Percentiles rank a stretch among this genome's conserved stretches.
Evolutionary conservation across 148 eudicot genomes (phyloP).

Genomic region (Rhododendron henanense): DNA sequence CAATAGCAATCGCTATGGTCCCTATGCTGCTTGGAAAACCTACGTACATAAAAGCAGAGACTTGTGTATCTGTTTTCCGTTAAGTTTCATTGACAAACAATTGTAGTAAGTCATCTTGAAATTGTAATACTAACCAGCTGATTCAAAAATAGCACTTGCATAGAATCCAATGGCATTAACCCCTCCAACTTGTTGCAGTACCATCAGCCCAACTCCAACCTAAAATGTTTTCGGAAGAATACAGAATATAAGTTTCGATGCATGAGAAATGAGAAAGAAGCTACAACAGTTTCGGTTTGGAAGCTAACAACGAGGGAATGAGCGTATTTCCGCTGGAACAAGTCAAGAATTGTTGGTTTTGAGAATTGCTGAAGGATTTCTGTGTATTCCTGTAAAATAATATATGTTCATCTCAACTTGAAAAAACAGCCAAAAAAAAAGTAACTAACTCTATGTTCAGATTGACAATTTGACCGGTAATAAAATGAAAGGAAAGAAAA

Average conservation of each 20-base stretch:
- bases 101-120: background rate
- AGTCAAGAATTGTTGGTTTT: constrained; percentile 37
- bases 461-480: background rate
- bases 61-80: background rate
- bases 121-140: constrained; percentile 43
- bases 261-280: constrained; percentile 2
- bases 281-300: background rate
- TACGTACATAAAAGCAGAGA: constrained; percentile 15
- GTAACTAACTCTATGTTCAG: too few species aligned
- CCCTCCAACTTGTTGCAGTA: constrained; percentile 67
- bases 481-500: background rate
- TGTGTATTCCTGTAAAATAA: constrained; percentile 46
- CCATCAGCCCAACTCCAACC: constrained; percentile 80
- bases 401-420: background rate
- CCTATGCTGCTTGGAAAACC: constrained; percentile 59
- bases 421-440: background rate
- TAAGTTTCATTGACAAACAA: background rate
- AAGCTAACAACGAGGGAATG: constrained; percentile 55
- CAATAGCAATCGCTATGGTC: constrained; percentile 42
- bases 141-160: constrained; percentile 54
- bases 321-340: constrained; percentile 49
- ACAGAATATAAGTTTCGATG: background rate
- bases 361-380: constrained; percentile 35
- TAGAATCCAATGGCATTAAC: constrained; percentile 52
- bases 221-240: background rate